These are phyloP conservation scores for Silene uniflora DNA, from an alignment of 148 eudicot species.

Conservation along the genomic window DNA sequence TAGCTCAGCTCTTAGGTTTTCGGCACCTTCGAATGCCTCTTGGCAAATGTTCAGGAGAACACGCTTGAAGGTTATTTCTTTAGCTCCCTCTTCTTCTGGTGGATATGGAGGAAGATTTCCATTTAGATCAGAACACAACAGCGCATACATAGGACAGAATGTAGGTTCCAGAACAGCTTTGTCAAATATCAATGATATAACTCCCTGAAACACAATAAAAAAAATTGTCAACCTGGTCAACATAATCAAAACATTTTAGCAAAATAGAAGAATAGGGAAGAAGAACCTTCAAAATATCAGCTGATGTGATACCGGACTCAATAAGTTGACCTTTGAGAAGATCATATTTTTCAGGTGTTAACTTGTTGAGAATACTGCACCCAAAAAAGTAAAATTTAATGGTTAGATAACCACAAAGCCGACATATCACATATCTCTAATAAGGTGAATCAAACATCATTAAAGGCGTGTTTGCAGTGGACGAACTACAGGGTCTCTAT, in stretches of 20 bases:
- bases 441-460: neutral
- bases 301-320: slow-evolving; percentile 84
- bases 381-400: slow-evolving; percentile 7
- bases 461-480: neutral
- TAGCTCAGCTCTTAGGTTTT: slow-evolving; percentile 63
- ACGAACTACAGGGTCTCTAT: too few relatives aligned
- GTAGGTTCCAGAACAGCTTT: slow-evolving; percentile 98
- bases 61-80: slow-evolving; percentile 83
- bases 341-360: slow-evolving; percentile 93
- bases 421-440: too few relatives aligned
- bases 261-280: neutral
- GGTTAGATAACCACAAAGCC: neutral
- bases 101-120: slow-evolving; percentile 79
- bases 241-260: neutral
- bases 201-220: slow-evolving; percentile 52
- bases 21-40: slow-evolving; percentile 97
- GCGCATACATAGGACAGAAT: slow-evolving; percentile 96
- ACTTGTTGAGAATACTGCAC: slow-evolving; percentile 84
- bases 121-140: slow-evolving; percentile 81
- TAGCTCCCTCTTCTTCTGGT: slow-evolving; percentile 78
- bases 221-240: slow-evolving; percentile 8
- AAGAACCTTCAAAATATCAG: slow-evolving; percentile 79
- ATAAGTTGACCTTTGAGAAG: slow-evolving; percentile 81
- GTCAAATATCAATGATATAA: slow-evolving; percentile 90
- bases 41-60: slow-evolving; percentile 83